Conservation (phyloP, 768 basidiomycete species). For the Lactarius vividus region DNA sequence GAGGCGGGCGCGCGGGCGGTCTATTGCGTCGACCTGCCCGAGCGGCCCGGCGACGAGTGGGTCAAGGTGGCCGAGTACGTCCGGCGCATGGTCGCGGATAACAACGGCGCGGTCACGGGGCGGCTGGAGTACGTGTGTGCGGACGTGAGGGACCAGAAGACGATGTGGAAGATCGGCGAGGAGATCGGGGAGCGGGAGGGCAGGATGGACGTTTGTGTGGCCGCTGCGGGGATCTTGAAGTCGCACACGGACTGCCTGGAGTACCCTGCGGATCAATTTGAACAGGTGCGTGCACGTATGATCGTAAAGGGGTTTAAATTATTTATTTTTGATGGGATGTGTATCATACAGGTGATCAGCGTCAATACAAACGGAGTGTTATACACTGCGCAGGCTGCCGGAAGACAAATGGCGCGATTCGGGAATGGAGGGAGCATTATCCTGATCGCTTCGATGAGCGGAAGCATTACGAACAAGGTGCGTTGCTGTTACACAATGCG, state of each 20-base stretch:
- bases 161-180: slow-evolving; percentile 53
- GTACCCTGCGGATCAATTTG: slow-evolving; percentile 63
- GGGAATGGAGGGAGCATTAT: slow-evolving; percentile 42
- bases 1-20: slow-evolving; percentile 70
- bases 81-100: slow-evolving; percentile 29
- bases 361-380: slow-evolving; percentile 53
- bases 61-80: slow-evolving; percentile 51
- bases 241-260: slow-evolving; percentile 59
- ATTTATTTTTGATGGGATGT: not conserved
- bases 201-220: slow-evolving; percentile 72
- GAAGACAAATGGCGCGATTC: slow-evolving; percentile 37
- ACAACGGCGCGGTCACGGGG: not conserved
- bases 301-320: not conserved
- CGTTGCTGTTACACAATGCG: slow-evolving; percentile 16
- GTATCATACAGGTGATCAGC: slow-evolving; percentile 50
- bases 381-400: slow-evolving; percentile 39
- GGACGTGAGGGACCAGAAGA: slow-evolving; percentile 63
- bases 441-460: slow-evolving; percentile 45
- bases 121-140: slow-evolving; percentile 59
- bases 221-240: slow-evolving; percentile 73
- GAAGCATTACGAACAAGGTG: slow-evolving; percentile 63
- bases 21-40: slow-evolving; percentile 66
- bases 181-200: slow-evolving; percentile 65
- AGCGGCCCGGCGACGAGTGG: slow-evolving; percentile 57
- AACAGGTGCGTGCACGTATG: slow-evolving; percentile 43